A percentile compares a stretch with the other conserved stretches of the same genome.
phyloP scores from a whole-genome alignment of 805 yeast species.

The Metschnikowia amazonensis region DNA sequence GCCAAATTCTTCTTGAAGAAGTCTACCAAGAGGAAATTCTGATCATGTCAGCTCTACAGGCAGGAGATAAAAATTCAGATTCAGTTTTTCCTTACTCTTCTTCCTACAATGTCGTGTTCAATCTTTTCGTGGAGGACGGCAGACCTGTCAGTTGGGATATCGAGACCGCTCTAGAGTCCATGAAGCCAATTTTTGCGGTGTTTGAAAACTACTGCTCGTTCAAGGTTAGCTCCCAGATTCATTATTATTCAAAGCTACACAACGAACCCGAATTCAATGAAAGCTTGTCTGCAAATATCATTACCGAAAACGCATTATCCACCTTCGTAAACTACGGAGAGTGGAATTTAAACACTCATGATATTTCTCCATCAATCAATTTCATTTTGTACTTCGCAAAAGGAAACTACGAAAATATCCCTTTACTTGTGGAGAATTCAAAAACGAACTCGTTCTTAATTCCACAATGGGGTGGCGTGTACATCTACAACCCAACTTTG shows the following conservation, averaged over 20 bases:
- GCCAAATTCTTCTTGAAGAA: conserved; percentile 33
- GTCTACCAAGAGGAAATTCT: conserved; percentile 39
- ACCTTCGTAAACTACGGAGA: conserved; percentile 82
- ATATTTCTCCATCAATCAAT: conserved; percentile 64
- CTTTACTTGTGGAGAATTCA: conserved; percentile 46
- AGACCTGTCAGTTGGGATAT: conserved; percentile 72
- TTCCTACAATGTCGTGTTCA: conserved; percentile 69
- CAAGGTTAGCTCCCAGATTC: conserved; percentile 74
- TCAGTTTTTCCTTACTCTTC: conserved; percentile 57
- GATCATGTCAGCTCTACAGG: conserved; percentile 21
- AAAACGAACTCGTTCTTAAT: conserved; percentile 61
- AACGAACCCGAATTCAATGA: conserved; percentile 23
- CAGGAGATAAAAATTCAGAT: conserved; percentile 13
- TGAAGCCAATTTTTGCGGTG: conserved; percentile 52
- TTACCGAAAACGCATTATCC: conserved; percentile 55
- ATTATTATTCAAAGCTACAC: conserved; percentile 54
- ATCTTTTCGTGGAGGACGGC: conserved; percentile 69
- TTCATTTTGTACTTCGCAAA: conserved; percentile 67
- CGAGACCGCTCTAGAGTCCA: conserved; percentile 46
- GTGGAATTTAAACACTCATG: conserved; percentile 64
- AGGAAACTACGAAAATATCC: conserved; percentile 38
- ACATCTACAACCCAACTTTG: conserved; percentile 42
- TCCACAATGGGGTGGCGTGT: conserved; percentile 90
- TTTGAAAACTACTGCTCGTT: conserved; percentile 61
- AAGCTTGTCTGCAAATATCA: conserved; percentile 25